Base-by-base conservation (phyloP, 305 asterid species). In the Ilex paraguariensis region DNA sequence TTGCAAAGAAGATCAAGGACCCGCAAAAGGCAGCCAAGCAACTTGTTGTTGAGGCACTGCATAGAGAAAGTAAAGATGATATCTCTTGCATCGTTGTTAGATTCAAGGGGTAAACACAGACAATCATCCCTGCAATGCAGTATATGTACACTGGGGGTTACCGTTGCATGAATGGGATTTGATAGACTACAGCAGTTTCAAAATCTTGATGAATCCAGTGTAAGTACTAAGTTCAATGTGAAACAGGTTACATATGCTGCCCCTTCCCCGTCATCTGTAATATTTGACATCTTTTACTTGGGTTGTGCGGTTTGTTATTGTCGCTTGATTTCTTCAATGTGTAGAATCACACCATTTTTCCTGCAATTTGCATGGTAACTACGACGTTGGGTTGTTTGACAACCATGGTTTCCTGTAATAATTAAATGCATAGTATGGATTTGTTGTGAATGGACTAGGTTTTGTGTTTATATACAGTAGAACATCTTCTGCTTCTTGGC, bases 1-100 rank as follows among this genome's bases (percentile, higher is more conserved):
- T 86, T 6, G 96, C 80, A 6, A 73, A 63, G 66, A 88, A 74
- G 79, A 79, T 75, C 66, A 84, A 73, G 73, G 91, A 88, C 69
- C 96, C 95, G 3, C 87, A 69, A 72, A 88, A 86, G 72, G 96
- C 95, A 53, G 98, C 96, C 56, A 88, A 83, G 56, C 90, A 80
- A 60, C 75, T 91, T 16, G 91, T 79, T 3, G 31, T 31, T 1
- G 98, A 88, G 76, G 94, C 98, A 28, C 48, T 91, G 76, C 57
- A 76, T 66, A 77, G 91, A 75, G 95, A 88, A 32, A 91, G 98
- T 59, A 86, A 83, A 82, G 98, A 91, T 8, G 98, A 91, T 57
- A 86, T 91, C 60, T 91, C 98, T 14, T 91, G 96, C 88, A 65
- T 91, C 6, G 98, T 91, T 39, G 85, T 91, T 57, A 89, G 90